Conservation (phyloP, 441 rosid genomes). For the Croton setiger region DNA sequence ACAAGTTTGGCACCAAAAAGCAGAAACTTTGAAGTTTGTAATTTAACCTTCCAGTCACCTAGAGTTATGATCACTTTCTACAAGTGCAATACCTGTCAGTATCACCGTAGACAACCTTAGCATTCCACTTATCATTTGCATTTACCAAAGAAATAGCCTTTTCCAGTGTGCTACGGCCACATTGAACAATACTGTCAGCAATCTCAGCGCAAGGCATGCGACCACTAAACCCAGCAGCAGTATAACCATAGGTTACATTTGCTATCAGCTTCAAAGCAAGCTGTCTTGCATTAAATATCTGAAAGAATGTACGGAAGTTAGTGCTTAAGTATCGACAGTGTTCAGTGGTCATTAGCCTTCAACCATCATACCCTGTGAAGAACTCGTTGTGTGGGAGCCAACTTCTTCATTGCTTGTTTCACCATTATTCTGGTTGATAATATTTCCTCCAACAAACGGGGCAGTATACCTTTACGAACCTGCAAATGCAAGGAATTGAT, state of each 20-base stretch:
- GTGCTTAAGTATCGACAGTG: conserved; percentile 10
- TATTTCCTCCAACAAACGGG: conserved; percentile 93
- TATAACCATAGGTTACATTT: conserved; percentile 96
- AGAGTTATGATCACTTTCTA: neutral
- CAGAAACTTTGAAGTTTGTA: neutral
- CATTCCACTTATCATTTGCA: conserved; percentile 73
- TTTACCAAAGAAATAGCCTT: conserved; percentile 79
- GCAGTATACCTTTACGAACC: conserved; percentile 82
- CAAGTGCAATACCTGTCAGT: conserved; percentile 71
- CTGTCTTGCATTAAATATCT: conserved; percentile 97
- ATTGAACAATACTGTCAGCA: conserved; percentile 97
- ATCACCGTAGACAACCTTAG: conserved; percentile 89
- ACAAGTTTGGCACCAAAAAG: neutral
- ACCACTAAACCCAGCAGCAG: conserved; percentile 99
- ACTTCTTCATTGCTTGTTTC: conserved; percentile 87
- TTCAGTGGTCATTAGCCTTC: neutral
- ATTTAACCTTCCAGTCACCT: conserved; percentile 6
- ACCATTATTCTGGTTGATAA: conserved; percentile 95
- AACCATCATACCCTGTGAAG: conserved; percentile 71
- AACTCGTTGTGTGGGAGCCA: conserved; percentile 73
- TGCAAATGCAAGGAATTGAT: conserved; percentile 30
- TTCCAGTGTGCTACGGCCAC: conserved; percentile 94
- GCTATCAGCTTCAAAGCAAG: conserved; percentile 98
- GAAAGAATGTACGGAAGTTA: conserved; percentile 34
- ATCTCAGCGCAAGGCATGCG: conserved; percentile 99